Base-by-base conservation (phyloP, 768 basidiomycete species). In the Kwoniella pini region DNA sequence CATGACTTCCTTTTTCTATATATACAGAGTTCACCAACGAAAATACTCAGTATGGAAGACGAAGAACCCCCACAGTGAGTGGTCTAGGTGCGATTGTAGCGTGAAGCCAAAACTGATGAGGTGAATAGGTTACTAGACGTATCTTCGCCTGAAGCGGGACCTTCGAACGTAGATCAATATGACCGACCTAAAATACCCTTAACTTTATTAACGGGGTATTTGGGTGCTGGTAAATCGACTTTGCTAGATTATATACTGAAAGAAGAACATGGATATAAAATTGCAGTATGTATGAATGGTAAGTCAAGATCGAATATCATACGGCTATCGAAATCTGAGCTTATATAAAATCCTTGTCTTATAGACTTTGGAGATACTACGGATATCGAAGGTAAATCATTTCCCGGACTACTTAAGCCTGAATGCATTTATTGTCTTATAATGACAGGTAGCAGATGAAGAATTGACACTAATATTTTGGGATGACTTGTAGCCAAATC, bases 281-380 rank as follows among this genome's bases (percentile, higher is more conserved):
- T 99, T 57, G 95, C 95, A 4, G 95, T 99, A 21, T 96, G 95
- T 64, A 93, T 96, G 91, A 96, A 95, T 72, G 92, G 94, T 72
- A 17, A 27, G 73, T 68, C 15, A 22, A 11, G 70, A 42, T 63
- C 65, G 40, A 19, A 5, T 59, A 36, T 45, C 28, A 39, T 30
- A n/a, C 19, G 17, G n/a, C 9, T 13, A 57, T n/a, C 4, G 31
- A 30, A 26, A 17, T 5, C n/a, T 17, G 40, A 42, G n/a, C 40
- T 42, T 42, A 13, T 17, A 42, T 5, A 42, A 5, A 11, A 17
- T 33, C 51, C 59, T 54, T 30, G 54, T 38, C 17, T 33, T 19
- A 53, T 38, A 70, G 80, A 81, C 79, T 98, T 98, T 75, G 95
- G 92, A 9, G 93, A 96, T 75, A 93, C 93, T 19, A 90, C 91